A percentile compares a stretch with the other conserved stretches of the same genome.
phyloP scores from a whole-genome alignment of 257 asterid species.

The Paraleonurus japonicus region DNA sequence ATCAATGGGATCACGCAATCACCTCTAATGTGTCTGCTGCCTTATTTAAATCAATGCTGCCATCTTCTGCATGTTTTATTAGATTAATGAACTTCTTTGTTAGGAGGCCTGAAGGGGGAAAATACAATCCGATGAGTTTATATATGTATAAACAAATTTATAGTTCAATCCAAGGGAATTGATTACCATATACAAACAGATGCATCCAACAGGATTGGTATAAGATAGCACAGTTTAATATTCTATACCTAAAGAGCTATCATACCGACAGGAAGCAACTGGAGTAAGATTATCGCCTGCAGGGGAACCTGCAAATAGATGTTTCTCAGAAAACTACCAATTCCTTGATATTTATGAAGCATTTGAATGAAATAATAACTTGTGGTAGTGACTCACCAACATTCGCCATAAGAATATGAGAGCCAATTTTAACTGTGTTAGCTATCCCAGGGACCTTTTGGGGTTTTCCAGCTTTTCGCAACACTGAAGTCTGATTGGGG shows the following conservation, averaged over 20 bases:
- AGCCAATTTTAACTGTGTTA: constrained; percentile 53
- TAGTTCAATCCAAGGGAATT: background rate
- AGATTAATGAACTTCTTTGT: constrained; percentile 86
- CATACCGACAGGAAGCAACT: constrained; percentile 81
- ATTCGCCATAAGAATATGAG: constrained; percentile 43
- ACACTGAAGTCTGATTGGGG: constrained; percentile 45
- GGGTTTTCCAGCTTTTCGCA: constrained; percentile 61
- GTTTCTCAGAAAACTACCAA: constrained; percentile 4
- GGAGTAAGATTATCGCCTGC: constrained; percentile 60
- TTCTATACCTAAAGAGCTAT: constrained; percentile 78
- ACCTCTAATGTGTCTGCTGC: constrained; percentile 91
- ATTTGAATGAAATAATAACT: background rate
- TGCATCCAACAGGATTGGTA: background rate
- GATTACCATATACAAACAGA: background rate
- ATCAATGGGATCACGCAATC: constrained; percentile 14
- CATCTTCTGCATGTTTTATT: constrained; percentile 84
- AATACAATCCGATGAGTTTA: background rate
- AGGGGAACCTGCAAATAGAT: constrained; percentile 61
- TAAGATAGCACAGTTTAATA: background rate
- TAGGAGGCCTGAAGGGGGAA: constrained; percentile 55
- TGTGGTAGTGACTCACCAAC: constrained; percentile 47
- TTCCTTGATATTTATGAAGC: background rate
- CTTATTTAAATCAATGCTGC: constrained; percentile 78
- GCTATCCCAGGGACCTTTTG: constrained; percentile 60
- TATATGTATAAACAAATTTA: background rate